Conservation (phyloP, 2,329 filamentous ascomycete genomes). For the Neofusicoccum kwambonambiense region DNA sequence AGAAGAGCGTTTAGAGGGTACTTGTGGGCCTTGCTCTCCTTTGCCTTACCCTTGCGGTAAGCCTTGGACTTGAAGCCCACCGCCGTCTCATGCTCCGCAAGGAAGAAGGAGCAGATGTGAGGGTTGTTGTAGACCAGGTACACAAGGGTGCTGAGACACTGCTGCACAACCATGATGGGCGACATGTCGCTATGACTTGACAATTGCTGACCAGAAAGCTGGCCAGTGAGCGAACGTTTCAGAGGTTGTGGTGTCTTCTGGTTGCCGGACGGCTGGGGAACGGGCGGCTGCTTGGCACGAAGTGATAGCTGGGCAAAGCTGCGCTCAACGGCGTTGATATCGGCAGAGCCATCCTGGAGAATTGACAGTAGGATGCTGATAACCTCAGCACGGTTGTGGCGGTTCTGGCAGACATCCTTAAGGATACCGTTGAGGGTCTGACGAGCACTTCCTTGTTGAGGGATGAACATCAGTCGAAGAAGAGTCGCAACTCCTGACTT, state of each 20-base stretch:
- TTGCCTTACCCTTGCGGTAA: slow-evolving; percentile 82
- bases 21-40: slow-evolving; percentile 79
- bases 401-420: slow-evolving; percentile 89
- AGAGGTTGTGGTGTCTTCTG: slow-evolving; percentile 74
- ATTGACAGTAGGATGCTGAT: slow-evolving; percentile 91
- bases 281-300: slow-evolving; percentile 72
- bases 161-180: slow-evolving; percentile 91
- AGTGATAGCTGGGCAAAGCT: slow-evolving; percentile 93
- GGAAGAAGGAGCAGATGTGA: slow-evolving; percentile 86
- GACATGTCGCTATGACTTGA: slow-evolving; percentile 79
- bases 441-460: slow-evolving; percentile 83
- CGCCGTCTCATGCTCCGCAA: slow-evolving; percentile 86
- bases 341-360: slow-evolving; percentile 89
- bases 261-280: slow-evolving; percentile 35
- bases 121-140: slow-evolving; percentile 81
- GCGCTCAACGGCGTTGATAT: slow-evolving; percentile 89
- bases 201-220: slow-evolving; percentile 37
- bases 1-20: slow-evolving; percentile 91
- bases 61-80: slow-evolving; percentile 73
- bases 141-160: slow-evolving; percentile 82
- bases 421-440: slow-evolving; percentile 83
- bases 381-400: slow-evolving; percentile 92
- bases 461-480: slow-evolving; percentile 96
- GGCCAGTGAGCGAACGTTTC: slow-evolving; percentile 71
- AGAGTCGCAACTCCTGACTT: slow-evolving; percentile 95